These are phyloP conservation scores for Pilaira anomala DNA, from an alignment of 192 early-diverging fungal species.

Conservation along the genomic window DNA sequence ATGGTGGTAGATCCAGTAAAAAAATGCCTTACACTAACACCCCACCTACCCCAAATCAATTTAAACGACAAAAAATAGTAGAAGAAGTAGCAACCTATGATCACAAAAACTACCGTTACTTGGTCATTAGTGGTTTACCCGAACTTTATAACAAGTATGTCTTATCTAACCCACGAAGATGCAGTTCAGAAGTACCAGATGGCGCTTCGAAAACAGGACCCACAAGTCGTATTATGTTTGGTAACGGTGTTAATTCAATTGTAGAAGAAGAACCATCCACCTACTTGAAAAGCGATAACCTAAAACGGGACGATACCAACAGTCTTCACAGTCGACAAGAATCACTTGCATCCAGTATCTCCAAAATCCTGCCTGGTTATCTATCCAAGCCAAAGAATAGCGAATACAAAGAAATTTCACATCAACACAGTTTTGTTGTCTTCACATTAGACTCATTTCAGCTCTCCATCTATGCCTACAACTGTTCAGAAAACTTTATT, in stretches of 20 bases:
- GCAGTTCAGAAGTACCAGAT: neutral
- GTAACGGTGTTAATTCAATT: neutral
- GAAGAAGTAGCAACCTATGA: neutral
- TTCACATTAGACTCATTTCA: slow-evolving; percentile 44
- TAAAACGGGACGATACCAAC: slow-evolving; percentile 4
- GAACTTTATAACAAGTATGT: slow-evolving; percentile 40
- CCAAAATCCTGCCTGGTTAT: slow-evolving; percentile 5
- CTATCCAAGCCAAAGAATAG: slow-evolving; percentile 10
- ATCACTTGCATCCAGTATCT: slow-evolving; percentile 40
- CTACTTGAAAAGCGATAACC: neutral
- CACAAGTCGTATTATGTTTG: too few relatives aligned
- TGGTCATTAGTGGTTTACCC: slow-evolving; percentile 50
- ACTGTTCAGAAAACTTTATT: slow-evolving; percentile 43
- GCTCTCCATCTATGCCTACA: slow-evolving; percentile 48
- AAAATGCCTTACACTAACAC: too few relatives aligned
- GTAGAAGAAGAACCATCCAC: slow-evolving; percentile 19
- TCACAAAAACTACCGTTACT: slow-evolving; percentile 34
- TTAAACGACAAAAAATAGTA: neutral
- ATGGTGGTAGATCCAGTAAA: slow-evolving; percentile 17
- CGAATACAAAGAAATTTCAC: slow-evolving; percentile 18
- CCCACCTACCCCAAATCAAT: too few relatives aligned
- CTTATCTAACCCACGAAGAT: slow-evolving; percentile 22
- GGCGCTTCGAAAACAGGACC: slow-evolving; percentile 29
- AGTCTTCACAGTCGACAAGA: slow-evolving; percentile 42
- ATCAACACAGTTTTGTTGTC: slow-evolving; percentile 45